A percentile compares a stretch with the other conserved stretches of the same genome.
phyloP scores from a whole-genome alignment of 352 stramenopile species.

The Globisporangium alternatum region DNA sequence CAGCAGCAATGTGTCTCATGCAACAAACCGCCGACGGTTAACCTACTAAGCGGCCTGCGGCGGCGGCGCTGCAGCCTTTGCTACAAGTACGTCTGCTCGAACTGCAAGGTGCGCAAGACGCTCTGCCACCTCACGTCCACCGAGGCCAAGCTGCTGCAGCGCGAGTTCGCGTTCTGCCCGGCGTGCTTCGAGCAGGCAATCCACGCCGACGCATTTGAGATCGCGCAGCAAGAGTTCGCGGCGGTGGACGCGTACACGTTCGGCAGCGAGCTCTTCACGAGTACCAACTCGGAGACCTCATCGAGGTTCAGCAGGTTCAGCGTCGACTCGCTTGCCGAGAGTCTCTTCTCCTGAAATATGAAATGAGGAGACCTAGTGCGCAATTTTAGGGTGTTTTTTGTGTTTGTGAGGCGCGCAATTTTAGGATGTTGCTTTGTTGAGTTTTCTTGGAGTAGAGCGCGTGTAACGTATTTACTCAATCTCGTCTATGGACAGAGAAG shows the following conservation, averaged over 20 bases:
- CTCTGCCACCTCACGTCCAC: slow-evolving; percentile 1
- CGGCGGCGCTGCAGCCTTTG: slow-evolving; percentile 11
- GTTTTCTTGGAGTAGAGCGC: no score
- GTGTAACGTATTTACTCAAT: no score
- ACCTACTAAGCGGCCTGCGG: slow-evolving; percentile 5
- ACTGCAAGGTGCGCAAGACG: slow-evolving; percentile 7
- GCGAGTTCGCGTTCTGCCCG: slow-evolving; percentile 10
- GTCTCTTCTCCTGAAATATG: background rate
- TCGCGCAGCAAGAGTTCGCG: slow-evolving; percentile 10
- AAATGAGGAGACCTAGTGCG: no score
- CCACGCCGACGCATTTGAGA: background rate
- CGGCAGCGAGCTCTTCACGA: slow-evolving; percentile 8
- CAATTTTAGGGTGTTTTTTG: no score
- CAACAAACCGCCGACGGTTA: background rate
- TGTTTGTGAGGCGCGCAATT: no score
- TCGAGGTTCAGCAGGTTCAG: background rate
- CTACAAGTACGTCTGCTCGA: slow-evolving; percentile 11
- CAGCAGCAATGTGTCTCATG: slow-evolving; percentile 10
- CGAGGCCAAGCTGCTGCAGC: slow-evolving; percentile 8
- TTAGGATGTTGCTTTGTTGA: no score
- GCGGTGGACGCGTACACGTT: background rate
- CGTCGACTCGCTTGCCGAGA: background rate
- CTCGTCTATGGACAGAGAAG: no score
- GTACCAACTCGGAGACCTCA: background rate
- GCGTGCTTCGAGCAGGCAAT: slow-evolving; percentile 1